Evolutionary conservation across 768 basidiomycete genomes (phyloP).

Genomic region (Mycena indigotica): DNA sequence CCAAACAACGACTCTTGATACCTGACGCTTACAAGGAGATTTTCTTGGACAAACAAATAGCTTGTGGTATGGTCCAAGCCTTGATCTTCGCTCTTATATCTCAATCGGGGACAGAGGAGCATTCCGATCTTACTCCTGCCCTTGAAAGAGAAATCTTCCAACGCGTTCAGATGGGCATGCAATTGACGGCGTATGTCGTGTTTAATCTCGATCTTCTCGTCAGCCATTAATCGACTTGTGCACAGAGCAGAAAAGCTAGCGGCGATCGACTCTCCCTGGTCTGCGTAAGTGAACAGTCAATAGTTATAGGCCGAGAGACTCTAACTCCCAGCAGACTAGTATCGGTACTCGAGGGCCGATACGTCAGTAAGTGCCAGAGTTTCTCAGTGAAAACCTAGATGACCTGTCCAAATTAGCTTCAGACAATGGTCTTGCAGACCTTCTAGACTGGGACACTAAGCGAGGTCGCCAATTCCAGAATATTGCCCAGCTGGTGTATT

Average conservation of each 20-base stretch:
- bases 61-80: slow-evolving; percentile 54
- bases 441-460: slow-evolving; percentile 63
- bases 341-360: slow-evolving; percentile 39
- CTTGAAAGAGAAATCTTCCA: slow-evolving; percentile 81
- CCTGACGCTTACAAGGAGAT: slow-evolving; percentile 52
- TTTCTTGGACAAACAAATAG: slow-evolving; percentile 61
- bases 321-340: too few species aligned
- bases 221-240: background rate
- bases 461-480: slow-evolving; percentile 80
- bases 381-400: background rate
- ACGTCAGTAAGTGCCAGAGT: slow-evolving; percentile 3
- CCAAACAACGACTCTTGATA: slow-evolving; percentile 52
- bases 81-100: background rate
- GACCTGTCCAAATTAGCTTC: slow-evolving; percentile 40
- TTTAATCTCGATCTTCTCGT: background rate
- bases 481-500: slow-evolving; percentile 69
- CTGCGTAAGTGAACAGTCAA: too few species aligned
- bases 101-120: slow-evolving; percentile 58
- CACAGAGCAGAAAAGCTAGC: slow-evolving; percentile 67
- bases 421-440: slow-evolving; percentile 58
- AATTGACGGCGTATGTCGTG: slow-evolving; percentile 60
- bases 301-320: too few species aligned
- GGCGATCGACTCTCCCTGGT: slow-evolving; percentile 72
- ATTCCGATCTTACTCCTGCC: slow-evolving; percentile 52
- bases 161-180: slow-evolving; percentile 79